Evolutionary conservation across 129 eudicot species (phyloP).

Genomic region (Arctium minus): DNA sequence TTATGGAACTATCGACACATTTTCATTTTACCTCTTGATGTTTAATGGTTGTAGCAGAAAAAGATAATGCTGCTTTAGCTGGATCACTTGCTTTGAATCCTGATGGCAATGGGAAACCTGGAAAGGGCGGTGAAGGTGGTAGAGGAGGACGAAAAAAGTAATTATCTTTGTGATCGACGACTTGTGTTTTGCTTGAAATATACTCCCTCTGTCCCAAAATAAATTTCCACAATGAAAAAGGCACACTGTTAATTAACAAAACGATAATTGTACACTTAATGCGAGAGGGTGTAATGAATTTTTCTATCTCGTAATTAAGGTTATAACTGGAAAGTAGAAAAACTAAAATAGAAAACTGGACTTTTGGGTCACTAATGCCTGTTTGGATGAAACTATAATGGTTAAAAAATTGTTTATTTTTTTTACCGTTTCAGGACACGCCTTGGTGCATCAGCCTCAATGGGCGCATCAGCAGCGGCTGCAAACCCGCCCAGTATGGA

Average conservation of each 20-base stretch:
- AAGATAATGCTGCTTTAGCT: slow-evolving; percentile 55
- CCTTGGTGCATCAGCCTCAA: slow-evolving; percentile 42
- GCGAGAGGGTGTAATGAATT: neutral
- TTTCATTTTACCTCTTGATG: neutral
- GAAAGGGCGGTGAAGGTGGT: slow-evolving; percentile 59
- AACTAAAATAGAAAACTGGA: too few species aligned
- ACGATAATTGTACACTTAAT: neutral
- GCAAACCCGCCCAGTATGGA: slow-evolving; percentile 71
- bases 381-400: neutral
- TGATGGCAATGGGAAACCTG: slow-evolving; percentile 59
- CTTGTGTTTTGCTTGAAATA: neutral
- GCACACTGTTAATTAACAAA: neutral
- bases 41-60: slow-evolving; percentile 45
- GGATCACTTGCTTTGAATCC: slow-evolving; percentile 41
- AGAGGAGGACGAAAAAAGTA: slow-evolving; percentile 96
- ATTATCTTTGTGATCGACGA: neutral
- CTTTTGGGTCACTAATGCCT: neutral
- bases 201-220: neutral
- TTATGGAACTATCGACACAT: neutral
- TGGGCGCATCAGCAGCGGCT: slow-evolving; percentile 36
- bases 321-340: neutral
- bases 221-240: neutral
- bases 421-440: slow-evolving; percentile 49
- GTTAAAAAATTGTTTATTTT: neutral
- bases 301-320: neutral